Base-by-base conservation (phyloP, 73 alveolate species). In the Uronychia setigera region DNA sequence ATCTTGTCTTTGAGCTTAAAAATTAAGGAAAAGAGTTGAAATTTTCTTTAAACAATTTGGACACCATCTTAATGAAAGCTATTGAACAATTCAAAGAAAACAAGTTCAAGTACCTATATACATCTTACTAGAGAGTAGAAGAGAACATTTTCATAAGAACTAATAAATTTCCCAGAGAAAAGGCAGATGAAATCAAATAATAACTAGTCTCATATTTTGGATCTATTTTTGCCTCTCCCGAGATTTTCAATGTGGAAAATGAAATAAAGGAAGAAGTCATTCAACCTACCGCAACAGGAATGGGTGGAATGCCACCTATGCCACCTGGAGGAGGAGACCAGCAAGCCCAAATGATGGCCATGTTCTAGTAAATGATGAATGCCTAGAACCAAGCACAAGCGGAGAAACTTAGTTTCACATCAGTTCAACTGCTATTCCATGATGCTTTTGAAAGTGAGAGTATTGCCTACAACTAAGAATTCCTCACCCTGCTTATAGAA, bases 291-390 rank as follows among this genome's bases (percentile, higher is more conserved):
- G n/a, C n/a, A n/a, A n/a, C n/a, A n/a, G n/a, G n/a, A 46, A 19
- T 46, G 67, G 67, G 67, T 46, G 67, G 67, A 19, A 46, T 46
- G 67, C 67, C 67, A 11, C 67, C 5, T 5, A 46, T 46, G 67
- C 67, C 67, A 46, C n/a, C 67, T 46, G 67, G 67, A 46, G 67
- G 67, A 11, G 67, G 67, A n/a, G n/a, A n/a, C n/a, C n/a, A n/a
- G 67, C 19, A 46, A 19, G 67, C 5, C 5, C 67, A 46, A 19
- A 11, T 11, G 67, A 46, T 46, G 67, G 19, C 19, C n/a, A 46
- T 46, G 67, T 19, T 46, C 19, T 46, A 11, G 5, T 19, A 46
- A 46, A 46, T 46, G 67, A 46, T 46, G 67, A 46, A 46, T n/a
- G n/a, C n/a, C 67, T 11, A 11, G 67, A 5, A 46, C 5, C 67